Evolutionary conservation across 768 basidiomycete species (phyloP), one percentile per base, ranked within the genome.

Genomic region (Naganishia vaughanmartiniae): DNA sequence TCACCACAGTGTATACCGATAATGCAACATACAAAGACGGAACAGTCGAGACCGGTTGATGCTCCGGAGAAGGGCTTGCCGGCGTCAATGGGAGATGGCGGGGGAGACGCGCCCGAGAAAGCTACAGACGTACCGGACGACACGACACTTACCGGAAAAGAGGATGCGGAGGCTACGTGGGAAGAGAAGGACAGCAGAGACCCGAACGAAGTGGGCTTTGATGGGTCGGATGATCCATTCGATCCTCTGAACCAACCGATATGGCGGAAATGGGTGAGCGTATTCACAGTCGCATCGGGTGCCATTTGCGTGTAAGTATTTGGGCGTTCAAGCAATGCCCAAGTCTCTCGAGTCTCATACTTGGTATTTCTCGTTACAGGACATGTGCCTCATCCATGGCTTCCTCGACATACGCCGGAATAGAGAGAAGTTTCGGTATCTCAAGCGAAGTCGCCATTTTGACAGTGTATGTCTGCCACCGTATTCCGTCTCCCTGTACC

Each of bases 331-430:
- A 2, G 54, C 14, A 33, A 24, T 54, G 24, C 34, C 30, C 21
- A 24, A 31, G 15, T 11, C 33, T 48, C 21, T 9, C 33, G n/a
- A 42, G 65, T 51, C 48, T 51, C 30, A 24, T 2, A 31, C 17
- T 48, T 21, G 10, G 39, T 54, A 10, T 31, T 4, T 4, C 5
- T 19, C 63, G 58, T 14, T 55, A 71, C 66, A 76, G 78, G 0
- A 84, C 83, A 0, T 84, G 83, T 67, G 75, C 80, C 11, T 79
- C 78, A 3, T 80, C 78, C 4, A 81, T 84, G 79, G 82, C 88
- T 12, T 82, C 86, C 0, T 87, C 87, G 65, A 86, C 90, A 0
- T 89, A 91, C 79, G 74, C 77, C 0, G 87, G 86, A 0, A 83
- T 89, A 51, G 83, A 87, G 45, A 68, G 76, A 11, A 81, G 84